A percentile compares a stretch with the other conserved stretches of the same genome.
Conservation (phyloP, 2,329 filamentous ascomycete species). For the Ascochyta rabiei region DNA sequence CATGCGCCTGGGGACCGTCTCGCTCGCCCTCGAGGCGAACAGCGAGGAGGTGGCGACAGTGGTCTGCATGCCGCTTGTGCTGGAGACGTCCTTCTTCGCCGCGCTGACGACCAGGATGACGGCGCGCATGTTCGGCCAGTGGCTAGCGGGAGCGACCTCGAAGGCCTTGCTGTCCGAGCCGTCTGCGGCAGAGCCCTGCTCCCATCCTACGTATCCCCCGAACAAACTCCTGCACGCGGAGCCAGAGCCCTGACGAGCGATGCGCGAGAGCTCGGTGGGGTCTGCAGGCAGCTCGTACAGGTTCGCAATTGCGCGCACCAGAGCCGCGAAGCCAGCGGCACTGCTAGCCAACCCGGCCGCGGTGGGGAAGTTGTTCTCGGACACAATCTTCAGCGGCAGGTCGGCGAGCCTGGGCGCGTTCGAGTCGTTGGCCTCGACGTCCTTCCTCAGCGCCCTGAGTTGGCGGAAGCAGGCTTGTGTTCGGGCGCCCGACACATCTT, state of each 20-base stretch:
- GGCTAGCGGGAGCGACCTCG: constrained; percentile 82
- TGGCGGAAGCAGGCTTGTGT: constrained; percentile 95
- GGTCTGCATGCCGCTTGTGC: constrained; percentile 94
- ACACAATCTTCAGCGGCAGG: constrained; percentile 82
- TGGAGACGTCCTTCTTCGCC: constrained; percentile 93
- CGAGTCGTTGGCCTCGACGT: constrained; percentile 73
- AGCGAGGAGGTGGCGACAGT: constrained; percentile 91
- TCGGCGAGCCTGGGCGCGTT: constrained; percentile 81
- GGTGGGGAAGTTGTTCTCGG: constrained; percentile 98
- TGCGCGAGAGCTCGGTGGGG: constrained; percentile 81
- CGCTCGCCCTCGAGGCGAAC: constrained; percentile 75
- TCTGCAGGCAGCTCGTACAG: constrained; percentile 85
- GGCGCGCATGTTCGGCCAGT: constrained; percentile 96
- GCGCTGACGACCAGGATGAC: constrained; percentile 89
- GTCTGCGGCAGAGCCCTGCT: constrained; percentile 75
- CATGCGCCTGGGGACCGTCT: constrained; percentile 85
- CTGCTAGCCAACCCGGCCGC: constrained; percentile 80
- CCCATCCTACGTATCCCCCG: constrained; percentile 95
- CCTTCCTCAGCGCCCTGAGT: constrained; percentile 76
- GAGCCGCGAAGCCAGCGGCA: constrained; percentile 70
- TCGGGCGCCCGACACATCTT: constrained; percentile 85
- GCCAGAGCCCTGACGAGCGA: constrained; percentile 92
- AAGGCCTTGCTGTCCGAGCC: constrained; percentile 88
- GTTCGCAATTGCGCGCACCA: constrained; percentile 85
- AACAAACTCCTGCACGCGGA: constrained; percentile 93